Conservation (phyloP, 2,329 filamentous ascomycete species). For the Phaeosphaeria sp. region DNA sequence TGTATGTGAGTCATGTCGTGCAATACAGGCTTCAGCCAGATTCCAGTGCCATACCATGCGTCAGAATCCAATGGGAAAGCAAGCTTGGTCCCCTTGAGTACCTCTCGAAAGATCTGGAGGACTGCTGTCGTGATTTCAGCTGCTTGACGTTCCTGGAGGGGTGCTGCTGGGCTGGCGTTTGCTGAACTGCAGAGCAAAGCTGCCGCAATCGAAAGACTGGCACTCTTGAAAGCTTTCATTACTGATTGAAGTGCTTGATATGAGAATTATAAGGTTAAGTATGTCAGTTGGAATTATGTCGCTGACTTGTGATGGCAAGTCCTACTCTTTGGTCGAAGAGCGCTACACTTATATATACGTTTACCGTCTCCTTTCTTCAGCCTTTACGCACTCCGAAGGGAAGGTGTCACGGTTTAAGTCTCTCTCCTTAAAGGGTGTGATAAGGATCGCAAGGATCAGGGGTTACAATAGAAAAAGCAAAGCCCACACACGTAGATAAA, state of each 20-base stretch:
- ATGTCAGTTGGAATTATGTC: not conserved
- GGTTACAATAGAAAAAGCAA: too few species aligned
- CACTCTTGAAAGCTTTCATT: not conserved
- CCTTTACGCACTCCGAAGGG: not conserved
- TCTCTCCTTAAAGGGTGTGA: too few species aligned
- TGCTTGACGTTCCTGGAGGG: not conserved
- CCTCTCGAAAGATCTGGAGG: not conserved
- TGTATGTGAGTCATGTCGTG: not conserved
- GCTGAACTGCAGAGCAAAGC: not conserved
- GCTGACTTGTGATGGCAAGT: not conserved
- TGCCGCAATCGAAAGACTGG: not conserved
- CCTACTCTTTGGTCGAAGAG: not conserved
- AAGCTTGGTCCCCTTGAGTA: not conserved
- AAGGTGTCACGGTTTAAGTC: too few species aligned
- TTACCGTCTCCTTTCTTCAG: not conserved
- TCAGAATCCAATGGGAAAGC: not conserved
- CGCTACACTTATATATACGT: not conserved
- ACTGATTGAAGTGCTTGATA: not conserved
- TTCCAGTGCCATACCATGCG: not conserved
- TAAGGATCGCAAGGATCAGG: too few species aligned
- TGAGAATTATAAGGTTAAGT: not conserved
- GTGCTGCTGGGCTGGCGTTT: not conserved
- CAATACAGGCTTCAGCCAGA: not conserved
- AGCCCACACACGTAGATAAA: too few species aligned
- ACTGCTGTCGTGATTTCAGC: not conserved